Evolutionary conservation across 1,284 basidiomycete species (phyloP), one percentile per base, ranked within the genome.

Genomic region (Leccinum ponderosum): DNA sequence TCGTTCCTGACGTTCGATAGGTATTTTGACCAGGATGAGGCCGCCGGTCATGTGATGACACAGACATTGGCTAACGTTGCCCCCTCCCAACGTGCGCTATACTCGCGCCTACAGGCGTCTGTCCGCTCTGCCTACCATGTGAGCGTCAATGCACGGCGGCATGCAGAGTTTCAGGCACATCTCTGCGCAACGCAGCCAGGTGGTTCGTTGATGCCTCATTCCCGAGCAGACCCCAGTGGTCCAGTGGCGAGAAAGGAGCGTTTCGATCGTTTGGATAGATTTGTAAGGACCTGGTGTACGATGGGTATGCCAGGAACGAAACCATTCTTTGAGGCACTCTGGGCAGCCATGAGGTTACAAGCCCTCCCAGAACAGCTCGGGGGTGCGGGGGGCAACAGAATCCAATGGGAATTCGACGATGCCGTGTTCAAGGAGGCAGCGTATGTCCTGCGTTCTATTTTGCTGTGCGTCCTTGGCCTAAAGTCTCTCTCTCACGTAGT

Each of bases 341-440:
- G 89, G 88, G 87, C 86, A 29, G 76, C 89, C 67, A 83, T 93
- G 81, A 81, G 90, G 66, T 76, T 93, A 31, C 89, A 91, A 70
- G 83, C 85, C 22, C 79, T 92, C 51, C 88, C 90, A 60, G 83
- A 87, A 69, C 80, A 83, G 53, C 79, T 90, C 47, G 90, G 90
- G 57, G 91, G 91, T 61, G 88, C 90, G 56, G 90, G 89, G 51
- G 73, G 74, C 54, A 79, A 79, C 68, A 79, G 80, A 68, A 85
- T 92, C 61, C 81, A 87, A 72, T 93, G 90, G 90, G 87, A 91
- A 76, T 80, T 93, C 42, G 91, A 93, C 72, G 90, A 93, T 76
- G 90, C 90, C 35, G 89, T 93, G 31, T 90, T 92, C 76, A 90
- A 90, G 70, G 90, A 93, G 75, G 83, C 90, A 67, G 90, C 88